Evolutionary conservation across 306 rosid species (phyloP).

Genomic region (Ormosia emarginata): DNA sequence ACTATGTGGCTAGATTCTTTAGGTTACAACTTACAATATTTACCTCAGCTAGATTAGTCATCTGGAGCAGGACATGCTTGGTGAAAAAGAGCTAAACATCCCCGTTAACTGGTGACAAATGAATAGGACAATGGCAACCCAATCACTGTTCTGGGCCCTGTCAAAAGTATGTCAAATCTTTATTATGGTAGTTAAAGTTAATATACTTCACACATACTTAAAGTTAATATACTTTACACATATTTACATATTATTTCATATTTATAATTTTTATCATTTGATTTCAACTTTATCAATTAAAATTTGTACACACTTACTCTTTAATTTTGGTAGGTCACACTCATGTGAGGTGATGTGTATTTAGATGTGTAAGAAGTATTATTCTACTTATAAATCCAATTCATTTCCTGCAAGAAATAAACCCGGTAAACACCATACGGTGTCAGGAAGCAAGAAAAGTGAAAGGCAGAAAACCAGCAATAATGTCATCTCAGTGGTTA

Average conservation of each 20-base stretch:
- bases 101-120: neutral
- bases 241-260: too few species aligned
- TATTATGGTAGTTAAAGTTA: neutral
- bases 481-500: constrained; percentile 33
- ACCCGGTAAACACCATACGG: neutral
- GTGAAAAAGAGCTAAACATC: constrained; percentile 18
- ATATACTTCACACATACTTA: too few species aligned
- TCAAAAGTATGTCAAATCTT: constrained; percentile 3
- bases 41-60: neutral
- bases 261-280: too few species aligned
- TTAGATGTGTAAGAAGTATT: neutral
- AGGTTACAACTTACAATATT: neutral
- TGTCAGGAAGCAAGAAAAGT: constrained; percentile 3
- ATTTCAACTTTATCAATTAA: neutral
- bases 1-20: neutral
- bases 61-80: constrained; percentile 11
- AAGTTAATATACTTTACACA: too few species aligned
- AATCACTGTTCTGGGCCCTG: constrained; percentile 17
- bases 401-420: constrained; percentile 15
- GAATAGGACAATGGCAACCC: constrained; percentile 18
- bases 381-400: neutral
- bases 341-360: too few species aligned
- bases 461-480: constrained; percentile 23
- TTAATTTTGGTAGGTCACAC: neutral
- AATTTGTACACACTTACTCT: neutral